A percentile compares a stretch with the other conserved stretches of the same genome.
These are phyloP conservation scores for Phytophthora boehmeriae DNA, from an alignment of 352 stramenopile species.

Conservation along the genomic window DNA sequence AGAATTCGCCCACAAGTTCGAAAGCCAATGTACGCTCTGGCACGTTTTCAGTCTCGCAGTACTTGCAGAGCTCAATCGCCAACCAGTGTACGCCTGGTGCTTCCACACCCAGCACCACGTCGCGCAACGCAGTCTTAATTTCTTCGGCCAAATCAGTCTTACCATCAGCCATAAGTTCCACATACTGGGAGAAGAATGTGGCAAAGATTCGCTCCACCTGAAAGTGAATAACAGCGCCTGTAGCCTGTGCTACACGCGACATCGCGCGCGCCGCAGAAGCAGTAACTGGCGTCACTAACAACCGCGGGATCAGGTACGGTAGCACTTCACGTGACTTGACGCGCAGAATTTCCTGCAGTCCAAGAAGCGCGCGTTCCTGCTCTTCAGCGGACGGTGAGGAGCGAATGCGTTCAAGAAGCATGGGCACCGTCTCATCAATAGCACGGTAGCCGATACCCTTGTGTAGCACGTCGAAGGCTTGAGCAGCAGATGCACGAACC, in stretches of 20 bases:
- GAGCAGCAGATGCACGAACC: conserved; percentile 92
- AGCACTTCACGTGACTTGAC: conserved; percentile 97
- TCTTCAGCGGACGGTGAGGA: conserved; percentile 47
- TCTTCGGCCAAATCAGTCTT: conserved; percentile 58
- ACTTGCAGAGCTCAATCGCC: conserved; percentile 94
- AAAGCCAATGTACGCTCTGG: conserved; percentile 91
- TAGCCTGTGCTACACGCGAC: conserved; percentile 93
- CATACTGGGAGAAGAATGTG: conserved; percentile 78
- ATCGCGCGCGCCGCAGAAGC: conserved; percentile 91
- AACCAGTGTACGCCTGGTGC: conserved; percentile 93
- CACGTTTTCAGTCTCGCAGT: conserved; percentile 91
- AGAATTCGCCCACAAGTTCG: conserved; percentile 91
- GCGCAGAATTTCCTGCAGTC: conserved; percentile 97
- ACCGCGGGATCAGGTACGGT: conserved; percentile 96
- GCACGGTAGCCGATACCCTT: conserved; percentile 94
- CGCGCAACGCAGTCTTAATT: conserved; percentile 75
- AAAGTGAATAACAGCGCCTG: conserved; percentile 93
- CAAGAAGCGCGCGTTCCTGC: conserved; percentile 93
- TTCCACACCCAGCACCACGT: conserved; percentile 87
- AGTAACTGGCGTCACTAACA: conserved; percentile 94
- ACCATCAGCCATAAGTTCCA: conserved; percentile 39
- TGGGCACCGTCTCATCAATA: conserved; percentile 97
- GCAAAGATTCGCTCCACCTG: conserved; percentile 96
- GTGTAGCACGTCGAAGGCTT: conserved; percentile 98
- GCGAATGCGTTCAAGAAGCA: conserved; percentile 94